Conservation (phyloP, 2,329 filamentous ascomycete genomes). For the Fusarium pseudoanthophilum region DNA sequence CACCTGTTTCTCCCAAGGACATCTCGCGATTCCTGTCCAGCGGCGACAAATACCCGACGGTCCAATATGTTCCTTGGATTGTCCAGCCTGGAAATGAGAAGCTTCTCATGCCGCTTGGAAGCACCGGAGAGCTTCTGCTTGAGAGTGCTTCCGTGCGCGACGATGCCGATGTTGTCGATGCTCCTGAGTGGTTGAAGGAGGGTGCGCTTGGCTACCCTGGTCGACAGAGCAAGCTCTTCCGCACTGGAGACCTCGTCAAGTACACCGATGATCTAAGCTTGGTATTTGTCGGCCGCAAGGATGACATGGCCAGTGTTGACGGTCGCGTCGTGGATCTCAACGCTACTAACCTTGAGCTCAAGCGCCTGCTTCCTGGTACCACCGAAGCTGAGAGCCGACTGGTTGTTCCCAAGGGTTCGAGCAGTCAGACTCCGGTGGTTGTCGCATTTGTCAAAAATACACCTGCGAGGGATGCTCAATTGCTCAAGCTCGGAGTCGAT, state of each 20-base stretch:
- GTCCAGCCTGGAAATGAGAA: constrained; percentile 41
- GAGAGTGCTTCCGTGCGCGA: constrained; percentile 42
- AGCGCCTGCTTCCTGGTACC: constrained; percentile 32
- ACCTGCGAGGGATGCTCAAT: background rate
- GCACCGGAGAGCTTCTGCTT: constrained; percentile 51
- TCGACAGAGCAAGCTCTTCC: constrained; percentile 38
- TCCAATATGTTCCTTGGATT: constrained; percentile 44
- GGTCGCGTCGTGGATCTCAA: constrained; percentile 42
- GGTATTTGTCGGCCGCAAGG: constrained; percentile 39
- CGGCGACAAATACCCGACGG: constrained; percentile 38
- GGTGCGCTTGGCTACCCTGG: constrained; percentile 28
- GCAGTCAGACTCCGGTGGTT: constrained; percentile 37
- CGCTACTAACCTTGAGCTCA: constrained; percentile 38
- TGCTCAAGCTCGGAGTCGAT: constrained; percentile 22
- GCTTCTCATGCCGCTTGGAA: constrained; percentile 46
- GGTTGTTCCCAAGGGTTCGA: constrained; percentile 30
- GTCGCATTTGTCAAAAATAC: constrained; percentile 34
- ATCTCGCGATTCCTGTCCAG: constrained; percentile 28
- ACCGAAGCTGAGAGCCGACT: constrained; percentile 27
- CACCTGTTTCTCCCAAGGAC: constrained; percentile 24
- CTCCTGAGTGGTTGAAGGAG: constrained; percentile 40
- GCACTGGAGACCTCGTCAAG: constrained; percentile 43
- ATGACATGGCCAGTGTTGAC: constrained; percentile 37
- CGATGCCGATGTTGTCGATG: constrained; percentile 5
- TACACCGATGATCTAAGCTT: constrained; percentile 40